Conservation (phyloP, 2,329 filamentous ascomycete genomes). For the Cladophialophora chaetospira region DNA sequence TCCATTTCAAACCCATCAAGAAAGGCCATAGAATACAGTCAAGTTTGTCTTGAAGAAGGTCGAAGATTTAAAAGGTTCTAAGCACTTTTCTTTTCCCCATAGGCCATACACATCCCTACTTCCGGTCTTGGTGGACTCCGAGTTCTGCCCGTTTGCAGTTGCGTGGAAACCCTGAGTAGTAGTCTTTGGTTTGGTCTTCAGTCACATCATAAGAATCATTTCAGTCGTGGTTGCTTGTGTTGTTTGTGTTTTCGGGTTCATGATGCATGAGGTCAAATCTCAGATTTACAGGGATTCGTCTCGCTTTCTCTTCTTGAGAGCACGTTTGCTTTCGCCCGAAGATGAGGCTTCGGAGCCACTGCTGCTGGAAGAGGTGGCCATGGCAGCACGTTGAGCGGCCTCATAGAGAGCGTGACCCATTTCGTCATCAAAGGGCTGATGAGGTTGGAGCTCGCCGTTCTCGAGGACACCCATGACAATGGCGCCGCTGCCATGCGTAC, state of each 20-base stretch:
- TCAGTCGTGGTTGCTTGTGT: slow-evolving; percentile 27
- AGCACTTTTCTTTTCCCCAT: slow-evolving; percentile 19
- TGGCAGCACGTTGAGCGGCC: slow-evolving; percentile 71
- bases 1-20: slow-evolving; percentile 5
- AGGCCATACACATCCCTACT: slow-evolving; percentile 20
- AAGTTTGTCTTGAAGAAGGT: slow-evolving; percentile 8
- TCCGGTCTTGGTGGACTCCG: slow-evolving; percentile 6
- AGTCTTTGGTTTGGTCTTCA: slow-evolving; percentile 21
- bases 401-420: slow-evolving; percentile 81
- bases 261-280: slow-evolving; percentile 30
- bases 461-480: slow-evolving; percentile 89
- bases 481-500: slow-evolving; percentile 87
- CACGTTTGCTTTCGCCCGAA: slow-evolving; percentile 47
- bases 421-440: slow-evolving; percentile 58
- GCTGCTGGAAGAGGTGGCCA: slow-evolving; percentile 53
- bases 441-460: slow-evolving; percentile 58
- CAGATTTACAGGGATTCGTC: slow-evolving; percentile 46
- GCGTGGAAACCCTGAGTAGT: slow-evolving; percentile 17
- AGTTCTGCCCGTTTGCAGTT: neutral
- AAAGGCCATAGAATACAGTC: slow-evolving; percentile 27
- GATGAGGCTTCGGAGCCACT: slow-evolving; percentile 39
- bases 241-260: slow-evolving; percentile 20
- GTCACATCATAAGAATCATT: slow-evolving; percentile 32
- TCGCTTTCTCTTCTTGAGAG: slow-evolving; percentile 80
- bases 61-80: slow-evolving; percentile 22